These are phyloP conservation scores for Phycomyces nitens DNA, from an alignment of 192 early-diverging fungal genomes.

Conservation along the genomic window DNA sequence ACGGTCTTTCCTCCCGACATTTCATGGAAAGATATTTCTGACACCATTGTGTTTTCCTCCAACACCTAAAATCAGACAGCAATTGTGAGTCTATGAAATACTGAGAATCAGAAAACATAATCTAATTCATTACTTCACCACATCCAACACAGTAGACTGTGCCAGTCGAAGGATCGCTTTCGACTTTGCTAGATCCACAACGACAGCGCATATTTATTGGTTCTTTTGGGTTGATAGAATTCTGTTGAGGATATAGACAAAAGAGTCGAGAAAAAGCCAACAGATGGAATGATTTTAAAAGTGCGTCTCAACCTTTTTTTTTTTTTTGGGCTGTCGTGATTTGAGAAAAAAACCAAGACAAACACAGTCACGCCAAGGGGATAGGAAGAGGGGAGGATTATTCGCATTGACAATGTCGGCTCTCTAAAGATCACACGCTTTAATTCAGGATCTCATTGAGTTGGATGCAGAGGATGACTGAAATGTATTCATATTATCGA, in stretches of 20 bases:
- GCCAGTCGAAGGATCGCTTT: constrained; percentile 19
- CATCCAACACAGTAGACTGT: constrained; percentile 25
- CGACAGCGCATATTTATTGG: constrained; percentile 17
- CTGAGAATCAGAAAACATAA: not conserved
- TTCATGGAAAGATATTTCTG: constrained; percentile 90
- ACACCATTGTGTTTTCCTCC: constrained; percentile 90
- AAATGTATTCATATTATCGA: constrained; percentile 18
- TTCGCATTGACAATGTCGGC: too few species aligned
- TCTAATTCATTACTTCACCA: constrained; percentile 11
- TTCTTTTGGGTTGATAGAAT: not conserved
- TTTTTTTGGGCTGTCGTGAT: too few species aligned
- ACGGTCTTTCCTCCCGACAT: constrained; percentile 79
- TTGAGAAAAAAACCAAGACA: too few species aligned
- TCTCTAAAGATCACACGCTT: too few species aligned
- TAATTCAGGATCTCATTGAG: too few species aligned
- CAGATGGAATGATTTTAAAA: too few species aligned
- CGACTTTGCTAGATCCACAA: constrained; percentile 27
- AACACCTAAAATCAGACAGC: constrained; percentile 56
- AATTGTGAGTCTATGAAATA: constrained; percentile 2
- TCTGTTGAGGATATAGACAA: not conserved
- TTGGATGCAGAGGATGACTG: too few species aligned
- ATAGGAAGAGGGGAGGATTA: too few species aligned
- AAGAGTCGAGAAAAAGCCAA: too few species aligned
- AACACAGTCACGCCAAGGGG: too few species aligned
- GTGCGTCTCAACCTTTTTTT: too few species aligned